phyloP scores from a whole-genome alignment of 306 rosid genomes.

The Cicer pinnatifidum region DNA sequence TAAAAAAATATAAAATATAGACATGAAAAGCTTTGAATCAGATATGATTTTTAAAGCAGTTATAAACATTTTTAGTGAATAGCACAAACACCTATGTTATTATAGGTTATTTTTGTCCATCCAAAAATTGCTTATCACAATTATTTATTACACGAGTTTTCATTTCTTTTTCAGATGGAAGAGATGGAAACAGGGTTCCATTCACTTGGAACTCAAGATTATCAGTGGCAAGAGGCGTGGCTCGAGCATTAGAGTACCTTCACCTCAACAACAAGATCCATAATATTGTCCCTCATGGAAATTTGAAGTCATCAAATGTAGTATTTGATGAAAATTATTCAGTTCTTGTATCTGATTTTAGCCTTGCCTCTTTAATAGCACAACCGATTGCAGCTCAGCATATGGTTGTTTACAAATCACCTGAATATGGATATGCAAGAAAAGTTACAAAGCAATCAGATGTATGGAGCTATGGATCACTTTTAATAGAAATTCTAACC shows the following conservation, averaged over 20 bases:
- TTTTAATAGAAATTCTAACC: conserved; percentile 72
- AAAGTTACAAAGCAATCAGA: conserved; percentile 68
- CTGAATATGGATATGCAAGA: conserved; percentile 54
- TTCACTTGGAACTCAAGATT: conserved; percentile 73
- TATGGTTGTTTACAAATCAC: conserved; percentile 67
- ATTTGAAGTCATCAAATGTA: conserved; percentile 73
- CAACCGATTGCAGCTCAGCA: conserved; percentile 72
- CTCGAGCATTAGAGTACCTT: conserved; percentile 71
- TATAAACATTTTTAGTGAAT: too few relatives aligned
- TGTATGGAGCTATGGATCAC: conserved; percentile 85
- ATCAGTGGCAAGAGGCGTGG: conserved; percentile 65
- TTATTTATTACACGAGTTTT: too few relatives aligned
- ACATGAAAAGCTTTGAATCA: too few relatives aligned
- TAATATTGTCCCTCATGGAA: conserved; percentile 69
- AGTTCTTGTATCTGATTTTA: conserved; percentile 68
- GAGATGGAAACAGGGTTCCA: conserved; percentile 55
- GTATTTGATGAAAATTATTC: conserved; percentile 59
- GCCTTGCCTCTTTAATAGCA: conserved; percentile 66
- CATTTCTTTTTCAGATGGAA: conserved; percentile 45
- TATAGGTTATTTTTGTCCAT: too few relatives aligned
- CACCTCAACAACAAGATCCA: conserved; percentile 55
- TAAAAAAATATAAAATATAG: too few relatives aligned
- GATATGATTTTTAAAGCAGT: too few relatives aligned
- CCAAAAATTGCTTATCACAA: too few relatives aligned
- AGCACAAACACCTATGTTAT: too few relatives aligned